Evolutionary conservation across 805 yeast species (phyloP).

Genomic region (Candida takata): DNA sequence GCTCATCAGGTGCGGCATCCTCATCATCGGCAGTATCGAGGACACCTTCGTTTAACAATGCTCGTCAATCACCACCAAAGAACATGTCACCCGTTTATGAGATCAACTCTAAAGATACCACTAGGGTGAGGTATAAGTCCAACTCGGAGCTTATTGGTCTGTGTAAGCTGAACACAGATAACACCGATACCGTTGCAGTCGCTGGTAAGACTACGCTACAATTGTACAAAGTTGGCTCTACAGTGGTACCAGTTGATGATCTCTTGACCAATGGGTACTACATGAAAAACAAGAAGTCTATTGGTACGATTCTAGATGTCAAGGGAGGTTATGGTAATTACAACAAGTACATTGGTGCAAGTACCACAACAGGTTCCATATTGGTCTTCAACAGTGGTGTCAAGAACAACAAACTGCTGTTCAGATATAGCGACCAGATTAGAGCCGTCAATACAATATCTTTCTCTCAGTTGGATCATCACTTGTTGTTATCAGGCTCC

Average conservation of each 20-base stretch:
- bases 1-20: conserved; percentile 24
- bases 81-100: conserved; percentile 5
- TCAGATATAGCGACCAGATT: conserved; percentile 33
- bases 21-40: conserved; percentile 15
- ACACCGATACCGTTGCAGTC: conserved; percentile 26
- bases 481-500: conserved; percentile 52
- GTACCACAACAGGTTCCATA: conserved; percentile 43
- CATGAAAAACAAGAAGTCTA: conserved; percentile 27
- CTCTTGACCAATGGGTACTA: conserved; percentile 23
- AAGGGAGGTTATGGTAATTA: conserved; percentile 35
- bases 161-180: conserved; percentile 15
- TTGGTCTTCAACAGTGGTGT: conserved; percentile 24
- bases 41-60: conserved; percentile 7
- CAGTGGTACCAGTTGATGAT: conserved; percentile 30
- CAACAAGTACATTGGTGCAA: conserved; percentile 35
- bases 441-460: conserved; percentile 41
- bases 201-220: conserved; percentile 39
- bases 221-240: conserved; percentile 26
- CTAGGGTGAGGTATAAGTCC: conserved; percentile 23
- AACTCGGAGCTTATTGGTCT: conserved; percentile 26
- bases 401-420: conserved; percentile 24
- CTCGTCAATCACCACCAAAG: conserved; percentile 17
- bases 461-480: conserved; percentile 31
- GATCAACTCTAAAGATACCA: not conserved
- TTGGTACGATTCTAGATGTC: conserved; percentile 37